Evolutionary conservation across 805 yeast genomes (phyloP).

Genomic region (Saccharomycopsis fibuligera): DNA sequence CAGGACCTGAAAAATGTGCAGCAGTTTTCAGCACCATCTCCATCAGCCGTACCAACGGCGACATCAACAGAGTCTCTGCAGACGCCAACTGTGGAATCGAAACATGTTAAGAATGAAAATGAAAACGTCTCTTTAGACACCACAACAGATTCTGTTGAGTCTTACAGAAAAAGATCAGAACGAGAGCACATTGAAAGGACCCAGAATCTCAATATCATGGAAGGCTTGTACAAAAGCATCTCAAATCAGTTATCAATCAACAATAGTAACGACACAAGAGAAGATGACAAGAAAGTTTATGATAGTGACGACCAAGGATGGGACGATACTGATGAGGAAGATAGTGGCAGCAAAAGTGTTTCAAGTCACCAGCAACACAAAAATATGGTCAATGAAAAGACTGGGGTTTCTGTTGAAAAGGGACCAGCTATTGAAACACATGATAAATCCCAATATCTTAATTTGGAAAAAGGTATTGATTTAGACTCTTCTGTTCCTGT

Average conservation of each 20-base stretch:
- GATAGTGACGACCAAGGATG: neutral
- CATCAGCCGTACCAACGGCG: too few species aligned
- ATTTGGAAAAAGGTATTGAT: neutral
- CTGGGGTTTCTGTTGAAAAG: neutral
- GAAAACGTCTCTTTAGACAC: too few species aligned
- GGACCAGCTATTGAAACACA: neutral
- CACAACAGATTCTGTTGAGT: constrained; percentile 11
- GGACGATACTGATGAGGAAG: neutral
- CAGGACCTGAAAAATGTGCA: too few species aligned
- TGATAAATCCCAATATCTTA: too few species aligned
- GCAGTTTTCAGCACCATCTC: too few species aligned
- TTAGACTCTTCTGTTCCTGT: neutral
- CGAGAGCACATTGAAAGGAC: constrained; percentile 14
- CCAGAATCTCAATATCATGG: constrained; percentile 14
- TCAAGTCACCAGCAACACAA: neutral
- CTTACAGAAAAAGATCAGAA: constrained; percentile 7
- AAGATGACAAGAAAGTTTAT: neutral
- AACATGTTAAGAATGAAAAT: too few species aligned
- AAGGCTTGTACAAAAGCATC: constrained; percentile 11
- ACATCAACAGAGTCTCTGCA: too few species aligned
- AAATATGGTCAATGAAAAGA: too few species aligned
- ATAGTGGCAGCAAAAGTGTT: neutral
- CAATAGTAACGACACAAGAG: constrained; percentile 1
- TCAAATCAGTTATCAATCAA: constrained; percentile 11
- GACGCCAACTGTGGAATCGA: too few species aligned